phyloP scores from a whole-genome alignment of 495 filamentous ascomycete genomes.

The Daldinia concentrica region DNA sequence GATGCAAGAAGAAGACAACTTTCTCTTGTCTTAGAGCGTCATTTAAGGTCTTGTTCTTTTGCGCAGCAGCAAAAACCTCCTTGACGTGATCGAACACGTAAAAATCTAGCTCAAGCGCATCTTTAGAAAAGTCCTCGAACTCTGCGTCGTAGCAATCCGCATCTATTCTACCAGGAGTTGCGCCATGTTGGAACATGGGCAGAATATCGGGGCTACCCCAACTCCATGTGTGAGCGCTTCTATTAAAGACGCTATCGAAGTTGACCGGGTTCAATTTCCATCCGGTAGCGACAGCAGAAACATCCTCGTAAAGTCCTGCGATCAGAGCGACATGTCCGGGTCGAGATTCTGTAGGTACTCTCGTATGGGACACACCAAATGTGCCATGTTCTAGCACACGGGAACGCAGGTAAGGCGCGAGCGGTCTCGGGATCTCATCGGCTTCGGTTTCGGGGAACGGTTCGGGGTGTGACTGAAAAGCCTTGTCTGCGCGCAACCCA shows the following conservation, averaged over 20 bases:
- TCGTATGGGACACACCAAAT: conserved; percentile 97
- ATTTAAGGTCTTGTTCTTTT: conserved; percentile 78
- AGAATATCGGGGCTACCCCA: conserved; percentile 99
- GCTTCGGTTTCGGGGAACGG: conserved; percentile 75
- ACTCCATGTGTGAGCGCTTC: conserved; percentile 95
- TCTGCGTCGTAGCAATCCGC: conserved; percentile 84
- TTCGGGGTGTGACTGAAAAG: conserved; percentile 93
- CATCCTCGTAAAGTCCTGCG: conserved; percentile 97
- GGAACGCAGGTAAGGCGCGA: conserved; percentile 94
- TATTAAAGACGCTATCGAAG: conserved; percentile 99
- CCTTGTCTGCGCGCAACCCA: conserved; percentile 96
- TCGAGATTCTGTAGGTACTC: conserved; percentile 95
- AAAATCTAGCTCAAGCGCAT: conserved; percentile 81
- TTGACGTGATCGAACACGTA: conserved; percentile 98
- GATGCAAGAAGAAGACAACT: conserved; percentile 94
- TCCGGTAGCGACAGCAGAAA: conserved; percentile 95
- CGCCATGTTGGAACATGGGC: conserved; percentile 95
- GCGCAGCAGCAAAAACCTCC: conserved; percentile 81
- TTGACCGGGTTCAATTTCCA: conserved; percentile 99
- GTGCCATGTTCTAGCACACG: conserved; percentile 90
- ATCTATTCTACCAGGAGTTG: conserved; percentile 85
- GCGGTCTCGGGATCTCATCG: conserved; percentile 69
- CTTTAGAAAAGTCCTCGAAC: conserved; percentile 86
- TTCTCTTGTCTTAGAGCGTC: conserved; percentile 81
- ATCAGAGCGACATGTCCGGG: conserved; percentile 98